Evolutionary conservation across 1,284 basidiomycete species (phyloP).

Genomic region (Hypsizygus ulmarius): DNA sequence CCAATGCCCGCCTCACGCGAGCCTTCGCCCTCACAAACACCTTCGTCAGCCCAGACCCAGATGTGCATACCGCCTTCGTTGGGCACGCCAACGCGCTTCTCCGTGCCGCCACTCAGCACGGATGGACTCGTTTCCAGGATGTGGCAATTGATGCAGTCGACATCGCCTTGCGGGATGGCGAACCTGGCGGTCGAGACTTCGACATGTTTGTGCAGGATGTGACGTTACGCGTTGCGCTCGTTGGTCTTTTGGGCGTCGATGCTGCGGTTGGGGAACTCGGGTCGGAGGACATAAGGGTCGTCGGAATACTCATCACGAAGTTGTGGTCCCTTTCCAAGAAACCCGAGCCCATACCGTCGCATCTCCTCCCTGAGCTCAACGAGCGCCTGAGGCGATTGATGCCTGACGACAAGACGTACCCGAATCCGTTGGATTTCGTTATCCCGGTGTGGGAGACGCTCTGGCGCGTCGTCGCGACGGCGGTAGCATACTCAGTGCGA

Average conservation of each 20-base stretch:
- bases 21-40: slow-evolving; percentile 43
- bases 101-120: slow-evolving; percentile 21
- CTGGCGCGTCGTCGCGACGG: slow-evolving; percentile 53
- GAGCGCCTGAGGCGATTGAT: slow-evolving; percentile 37
- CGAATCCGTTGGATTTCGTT: slow-evolving; percentile 47
- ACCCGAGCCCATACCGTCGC: slow-evolving; percentile 19
- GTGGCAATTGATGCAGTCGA: slow-evolving; percentile 31
- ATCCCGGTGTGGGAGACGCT: slow-evolving; percentile 57
- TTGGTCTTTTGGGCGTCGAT: slow-evolving; percentile 38
- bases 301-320: slow-evolving; percentile 37
- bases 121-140: slow-evolving; percentile 31
- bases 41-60: slow-evolving; percentile 33
- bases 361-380: slow-evolving; percentile 23
- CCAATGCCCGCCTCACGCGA: slow-evolving; percentile 42
- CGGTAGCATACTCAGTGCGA: slow-evolving; percentile 36
- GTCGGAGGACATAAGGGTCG: slow-evolving; percentile 30
- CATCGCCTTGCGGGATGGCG: slow-evolving; percentile 20
- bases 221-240: slow-evolving; percentile 41
- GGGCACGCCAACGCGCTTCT: slow-evolving; percentile 27
- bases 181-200: slow-evolving; percentile 25
- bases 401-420: slow-evolving; percentile 29
- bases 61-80: slow-evolving; percentile 34
- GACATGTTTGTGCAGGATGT: slow-evolving; percentile 40
- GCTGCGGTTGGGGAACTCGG: slow-evolving; percentile 26
- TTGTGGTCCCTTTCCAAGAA: slow-evolving; percentile 43